These are phyloP conservation scores for Candida gigantensis DNA, from an alignment of 1,139 yeast species.

Conservation along the genomic window DNA sequence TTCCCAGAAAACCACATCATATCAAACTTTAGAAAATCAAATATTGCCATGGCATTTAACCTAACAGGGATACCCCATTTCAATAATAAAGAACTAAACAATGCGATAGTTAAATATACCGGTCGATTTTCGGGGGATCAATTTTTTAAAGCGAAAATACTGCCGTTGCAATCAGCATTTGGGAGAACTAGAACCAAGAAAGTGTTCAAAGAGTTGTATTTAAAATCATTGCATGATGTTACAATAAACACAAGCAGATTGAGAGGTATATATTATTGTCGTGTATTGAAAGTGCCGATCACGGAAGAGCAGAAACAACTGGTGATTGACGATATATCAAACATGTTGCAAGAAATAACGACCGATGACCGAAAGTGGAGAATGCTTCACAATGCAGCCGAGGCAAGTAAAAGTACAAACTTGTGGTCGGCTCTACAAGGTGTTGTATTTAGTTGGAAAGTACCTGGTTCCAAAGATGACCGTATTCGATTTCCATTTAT, in stretches of 20 bases:
- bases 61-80: slow-evolving; percentile 13
- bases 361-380: background rate
- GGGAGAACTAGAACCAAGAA: slow-evolving; percentile 32
- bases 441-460: slow-evolving; percentile 2
- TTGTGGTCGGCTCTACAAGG: background rate
- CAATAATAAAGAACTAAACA: slow-evolving; percentile 28
- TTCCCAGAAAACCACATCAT: slow-evolving; percentile 31
- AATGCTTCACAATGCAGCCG: background rate
- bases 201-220: slow-evolving; percentile 15
- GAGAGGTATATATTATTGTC: slow-evolving; percentile 47
- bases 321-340: slow-evolving; percentile 17
- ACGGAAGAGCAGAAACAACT: slow-evolving; percentile 25
- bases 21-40: slow-evolving; percentile 36
- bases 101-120: slow-evolving; percentile 23
- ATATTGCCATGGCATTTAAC: slow-evolving; percentile 36
- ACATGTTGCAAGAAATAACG: background rate
- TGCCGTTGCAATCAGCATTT: slow-evolving; percentile 38
- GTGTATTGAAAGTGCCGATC: slow-evolving; percentile 39
- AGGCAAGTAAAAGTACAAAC: background rate
- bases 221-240: slow-evolving; percentile 9
- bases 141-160: slow-evolving; percentile 26
- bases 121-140: slow-evolving; percentile 27
- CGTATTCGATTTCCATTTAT: slow-evolving; percentile 6
- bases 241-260: slow-evolving; percentile 15
- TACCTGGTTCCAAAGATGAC: slow-evolving; percentile 1